Percentiles rank a stretch among this genome's conserved stretches.
These are phyloP conservation scores for Physaria fendleri DNA, from an alignment of 345 rosid species.

Conservation along the genomic window DNA sequence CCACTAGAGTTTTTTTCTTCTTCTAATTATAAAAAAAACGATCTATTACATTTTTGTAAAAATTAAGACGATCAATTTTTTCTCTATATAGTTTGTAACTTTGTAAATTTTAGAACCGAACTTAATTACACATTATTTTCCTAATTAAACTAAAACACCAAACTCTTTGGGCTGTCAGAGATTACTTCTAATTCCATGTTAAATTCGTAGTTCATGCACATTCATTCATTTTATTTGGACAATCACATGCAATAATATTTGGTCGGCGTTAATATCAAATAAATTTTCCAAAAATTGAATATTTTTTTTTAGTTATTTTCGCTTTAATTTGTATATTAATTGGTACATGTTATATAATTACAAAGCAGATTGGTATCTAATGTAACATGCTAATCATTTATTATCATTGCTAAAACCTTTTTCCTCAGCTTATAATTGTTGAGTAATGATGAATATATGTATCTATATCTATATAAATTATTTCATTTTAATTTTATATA, in stretches of 20 bases:
- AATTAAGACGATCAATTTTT: no score
- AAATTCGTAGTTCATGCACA: conserved; percentile 23
- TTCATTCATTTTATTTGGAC: conserved; percentile 11
- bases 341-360: conserved; percentile 5
- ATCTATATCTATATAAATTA: not conserved
- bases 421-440: conserved; percentile 10
- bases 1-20: no score
- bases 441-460: not conserved
- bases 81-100: no score
- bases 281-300: conserved; percentile 20
- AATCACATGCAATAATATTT: conserved; percentile 29
- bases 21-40: no score
- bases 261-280: conserved; percentile 15
- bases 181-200: conserved; percentile 2
- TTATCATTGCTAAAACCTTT: conserved; percentile 31
- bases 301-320: not conserved
- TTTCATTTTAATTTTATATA: not conserved
- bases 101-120: no score
- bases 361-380: conserved; percentile 29
- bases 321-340: not conserved
- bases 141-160: not conserved
- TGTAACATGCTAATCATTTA: conserved; percentile 47
- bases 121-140: no score
- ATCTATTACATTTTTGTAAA: no score
- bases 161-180: no score